Percentiles rank a stretch among this genome's conserved stretches.
These are phyloP conservation scores for Pseudozyma tsukubaensis DNA, from an alignment of 1,284 basidiomycete genomes.

Conservation along the genomic window DNA sequence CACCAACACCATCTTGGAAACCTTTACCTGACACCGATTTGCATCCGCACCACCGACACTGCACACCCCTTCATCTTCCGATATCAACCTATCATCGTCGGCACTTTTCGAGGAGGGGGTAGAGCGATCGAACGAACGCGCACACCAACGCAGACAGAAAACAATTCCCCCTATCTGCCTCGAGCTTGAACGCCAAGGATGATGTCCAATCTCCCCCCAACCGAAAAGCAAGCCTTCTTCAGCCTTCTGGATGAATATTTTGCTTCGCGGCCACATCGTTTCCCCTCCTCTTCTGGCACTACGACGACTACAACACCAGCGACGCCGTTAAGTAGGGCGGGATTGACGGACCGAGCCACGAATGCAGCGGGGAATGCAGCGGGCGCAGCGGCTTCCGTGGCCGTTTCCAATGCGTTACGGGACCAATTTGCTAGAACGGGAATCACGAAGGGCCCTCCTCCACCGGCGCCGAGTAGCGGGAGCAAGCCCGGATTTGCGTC, in stretches of 20 bases:
- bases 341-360: constrained; percentile 26
- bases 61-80: not conserved
- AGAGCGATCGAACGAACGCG: no score
- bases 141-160: not conserved
- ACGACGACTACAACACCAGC: not conserved
- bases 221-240: constrained; percentile 59
- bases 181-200: constrained; percentile 15
- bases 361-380: constrained; percentile 31
- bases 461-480: constrained; percentile 12
- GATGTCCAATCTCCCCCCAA: constrained; percentile 37
- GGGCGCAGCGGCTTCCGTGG: constrained; percentile 23
- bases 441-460: constrained; percentile 18
- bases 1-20: not conserved
- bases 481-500: constrained; percentile 20
- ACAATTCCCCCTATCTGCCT: not conserved
- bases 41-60: not conserved
- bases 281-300: constrained; percentile 3
- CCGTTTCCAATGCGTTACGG: constrained; percentile 19
- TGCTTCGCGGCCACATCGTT: constrained; percentile 50
- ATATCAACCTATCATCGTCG: no score
- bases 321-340: constrained; percentile 2
- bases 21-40: not conserved
- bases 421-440: constrained; percentile 36
- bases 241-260: constrained; percentile 62
- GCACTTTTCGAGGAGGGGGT: no score